These are phyloP conservation scores for Puya raimondii DNA, from an alignment of 176 grass and related monocot genomes.

Conservation along the genomic window DNA sequence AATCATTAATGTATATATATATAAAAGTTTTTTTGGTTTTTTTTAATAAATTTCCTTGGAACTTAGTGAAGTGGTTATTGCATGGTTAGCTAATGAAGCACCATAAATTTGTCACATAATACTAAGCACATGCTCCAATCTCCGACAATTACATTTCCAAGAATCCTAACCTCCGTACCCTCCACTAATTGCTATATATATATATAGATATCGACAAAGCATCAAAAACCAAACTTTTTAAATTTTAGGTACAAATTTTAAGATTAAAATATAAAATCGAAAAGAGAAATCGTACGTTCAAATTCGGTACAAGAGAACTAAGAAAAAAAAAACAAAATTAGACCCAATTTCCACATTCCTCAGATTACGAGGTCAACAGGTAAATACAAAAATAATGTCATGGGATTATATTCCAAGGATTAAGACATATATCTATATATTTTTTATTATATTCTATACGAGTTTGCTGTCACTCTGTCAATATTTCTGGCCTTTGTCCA, in stretches of 20 bases:
- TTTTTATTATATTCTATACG: too few relatives aligned
- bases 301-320: too few relatives aligned
- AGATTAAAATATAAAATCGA: neutral
- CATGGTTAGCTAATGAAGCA: neutral
- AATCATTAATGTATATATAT: too few relatives aligned
- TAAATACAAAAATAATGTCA: too few relatives aligned
- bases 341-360: neutral
- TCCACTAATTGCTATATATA: neutral
- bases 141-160: constrained; percentile 6
- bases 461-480: too few relatives aligned
- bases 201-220: neutral
- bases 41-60: neutral
- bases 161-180: neutral
- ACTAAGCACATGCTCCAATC: neutral
- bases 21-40: neutral
- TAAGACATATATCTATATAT: too few relatives aligned
- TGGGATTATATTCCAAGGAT: too few relatives aligned
- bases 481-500: too few relatives aligned
- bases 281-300: neutral
- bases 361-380: too few relatives aligned
- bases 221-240: neutral
- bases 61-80: too few relatives aligned
- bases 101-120: neutral
- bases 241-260: neutral
- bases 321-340: neutral